Evolutionary conservation across 2,329 filamentous ascomycete genomes (phyloP).

Genomic region (Geosmithia flava): DNA sequence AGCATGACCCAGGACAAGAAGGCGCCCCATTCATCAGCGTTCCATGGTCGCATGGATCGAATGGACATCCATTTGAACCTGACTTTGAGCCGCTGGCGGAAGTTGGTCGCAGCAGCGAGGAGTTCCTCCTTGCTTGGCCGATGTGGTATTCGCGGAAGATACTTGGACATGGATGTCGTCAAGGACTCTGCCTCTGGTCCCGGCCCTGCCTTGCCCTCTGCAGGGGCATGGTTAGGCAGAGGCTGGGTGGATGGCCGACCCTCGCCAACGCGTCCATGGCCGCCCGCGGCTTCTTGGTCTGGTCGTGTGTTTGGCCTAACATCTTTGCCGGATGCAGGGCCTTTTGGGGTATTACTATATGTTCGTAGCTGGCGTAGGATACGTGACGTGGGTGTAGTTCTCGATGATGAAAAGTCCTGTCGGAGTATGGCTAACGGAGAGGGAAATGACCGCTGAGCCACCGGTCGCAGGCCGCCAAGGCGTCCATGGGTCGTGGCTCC

Average conservation of each 20-base stretch:
- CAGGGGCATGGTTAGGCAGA: neutral
- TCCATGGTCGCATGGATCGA: slow-evolving; percentile 85
- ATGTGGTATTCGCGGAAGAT: slow-evolving; percentile 62
- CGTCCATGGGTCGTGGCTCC: no score
- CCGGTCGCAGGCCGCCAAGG: neutral
- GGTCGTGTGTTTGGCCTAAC: neutral
- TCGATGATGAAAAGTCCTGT: neutral
- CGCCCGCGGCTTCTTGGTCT: neutral
- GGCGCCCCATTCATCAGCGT: slow-evolving; percentile 89
- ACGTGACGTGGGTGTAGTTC: neutral
- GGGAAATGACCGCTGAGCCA: neutral
- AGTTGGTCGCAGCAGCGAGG: slow-evolving; percentile 79
- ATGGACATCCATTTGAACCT: slow-evolving; percentile 98
- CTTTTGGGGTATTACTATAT: neutral
- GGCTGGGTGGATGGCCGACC: neutral
- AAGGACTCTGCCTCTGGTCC: slow-evolving; percentile 22
- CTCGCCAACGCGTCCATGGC: neutral
- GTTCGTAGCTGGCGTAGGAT: neutral
- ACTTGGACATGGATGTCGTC: slow-evolving; percentile 42
- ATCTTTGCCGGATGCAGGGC: neutral
- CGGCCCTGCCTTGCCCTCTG: neutral
- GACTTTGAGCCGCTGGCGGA: slow-evolving; percentile 80
- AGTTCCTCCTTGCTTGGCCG: slow-evolving; percentile 89
- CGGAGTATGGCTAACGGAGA: neutral
- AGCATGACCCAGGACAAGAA: slow-evolving; percentile 90